Base-by-base conservation (phyloP, 1,139 yeast genomes). In the Ogataea hybrid region DNA sequence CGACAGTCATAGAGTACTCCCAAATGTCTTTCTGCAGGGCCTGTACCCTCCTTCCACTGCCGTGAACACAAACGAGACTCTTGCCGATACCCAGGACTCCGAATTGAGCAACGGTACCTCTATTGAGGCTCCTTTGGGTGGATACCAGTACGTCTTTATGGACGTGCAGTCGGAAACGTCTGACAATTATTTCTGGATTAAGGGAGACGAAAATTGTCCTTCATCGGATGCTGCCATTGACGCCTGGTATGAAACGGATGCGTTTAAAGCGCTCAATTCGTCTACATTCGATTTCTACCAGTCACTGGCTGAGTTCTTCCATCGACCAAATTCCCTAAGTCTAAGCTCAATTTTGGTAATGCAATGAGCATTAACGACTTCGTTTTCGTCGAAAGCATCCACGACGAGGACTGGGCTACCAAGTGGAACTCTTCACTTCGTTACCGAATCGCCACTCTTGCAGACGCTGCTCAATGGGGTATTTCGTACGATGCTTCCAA, bases 151-250 rank as follows among this genome's bases (percentile, higher is more conserved):
- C 42, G 71, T 69, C 16, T 58, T 60, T 44, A 57, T 63, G 50
- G 62, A 61, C 37, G 58, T 65, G 27, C 63, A 65, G 46, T 62
- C 58, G 37, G 58, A 54, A 14, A 61, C 56, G n/a, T 59, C 72
- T n/a, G 63, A 61, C 11, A 58, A 61, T 23, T 61, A 59, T 44
- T 66, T 69, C 50, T 63, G 66, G 65, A 58, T 65, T 40, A 62
- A 66, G 47, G 75, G 75, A 37, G 69, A 65, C 45, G 63, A 45
- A n/a, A 50, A 57, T 40, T 71, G 76, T 57, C 72, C 74, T 20
- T 54, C 63, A 11, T 58, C 59, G 17, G 57, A 48, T 15, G 66
- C 63, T 8, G 58, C 69, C 11, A 49, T 57, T 17, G 50, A 43
- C 18, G 54, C 50, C 2, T 65, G 62, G 48, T 38, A 42, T 32